These are phyloP conservation scores for Eucalyptus marginata DNA, from an alignment of 345 rosid genomes.

Conservation along the genomic window DNA sequence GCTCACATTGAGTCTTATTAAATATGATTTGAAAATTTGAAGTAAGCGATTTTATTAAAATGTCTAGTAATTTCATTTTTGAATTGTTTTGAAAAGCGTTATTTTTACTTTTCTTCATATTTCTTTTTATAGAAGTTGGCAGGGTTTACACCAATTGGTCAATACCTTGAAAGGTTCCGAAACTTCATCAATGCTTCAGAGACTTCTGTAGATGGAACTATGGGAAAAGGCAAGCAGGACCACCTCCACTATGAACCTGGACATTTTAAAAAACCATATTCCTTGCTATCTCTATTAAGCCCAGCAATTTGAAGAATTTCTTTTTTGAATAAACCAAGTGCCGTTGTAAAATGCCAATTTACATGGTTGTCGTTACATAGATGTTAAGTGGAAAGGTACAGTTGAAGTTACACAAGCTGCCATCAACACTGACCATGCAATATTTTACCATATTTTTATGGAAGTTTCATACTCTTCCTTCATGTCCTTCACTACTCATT, in stretches of 20 bases:
- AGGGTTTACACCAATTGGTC: too few relatives aligned
- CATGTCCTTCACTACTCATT: background rate
- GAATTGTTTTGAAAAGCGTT: background rate
- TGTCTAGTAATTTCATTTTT: background rate
- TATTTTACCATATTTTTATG: background rate
- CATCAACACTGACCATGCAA: background rate
- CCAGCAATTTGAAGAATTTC: background rate
- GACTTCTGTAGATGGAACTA: background rate
- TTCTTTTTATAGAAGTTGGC: background rate
- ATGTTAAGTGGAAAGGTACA: too few relatives aligned
- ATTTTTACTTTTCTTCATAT: background rate
- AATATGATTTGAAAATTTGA: background rate
- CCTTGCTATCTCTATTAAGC: background rate
- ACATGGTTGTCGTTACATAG: background rate
- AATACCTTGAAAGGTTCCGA: background rate
- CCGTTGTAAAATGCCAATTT: background rate
- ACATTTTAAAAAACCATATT: background rate
- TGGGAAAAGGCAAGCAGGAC: background rate
- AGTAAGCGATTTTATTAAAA: background rate
- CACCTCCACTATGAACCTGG: background rate
- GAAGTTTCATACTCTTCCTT: background rate
- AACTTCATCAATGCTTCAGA: background rate
- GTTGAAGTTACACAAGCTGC: background rate
- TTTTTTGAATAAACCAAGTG: background rate
- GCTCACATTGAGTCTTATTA: background rate